Conservation (phyloP, 192 early-diverging fungal species). For the Entomortierella chlamydospora region DNA sequence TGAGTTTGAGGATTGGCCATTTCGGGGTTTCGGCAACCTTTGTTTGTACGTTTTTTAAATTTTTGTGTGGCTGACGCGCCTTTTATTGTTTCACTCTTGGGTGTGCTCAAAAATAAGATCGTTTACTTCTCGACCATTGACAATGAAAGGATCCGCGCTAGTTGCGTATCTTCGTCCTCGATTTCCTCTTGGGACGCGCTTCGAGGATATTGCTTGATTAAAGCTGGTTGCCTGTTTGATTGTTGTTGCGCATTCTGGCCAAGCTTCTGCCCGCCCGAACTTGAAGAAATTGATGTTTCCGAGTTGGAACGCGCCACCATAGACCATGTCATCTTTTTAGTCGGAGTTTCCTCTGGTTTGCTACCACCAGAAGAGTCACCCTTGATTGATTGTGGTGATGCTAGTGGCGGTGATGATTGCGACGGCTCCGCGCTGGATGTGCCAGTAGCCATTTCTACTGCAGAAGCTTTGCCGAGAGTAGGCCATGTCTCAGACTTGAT, state of each 20-base stretch:
- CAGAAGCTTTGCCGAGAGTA: background rate
- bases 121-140: constrained; percentile 47
- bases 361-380: background rate
- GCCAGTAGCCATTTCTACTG: background rate
- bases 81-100: background rate
- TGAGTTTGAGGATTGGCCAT: no score
- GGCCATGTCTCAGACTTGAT: constrained; percentile 17
- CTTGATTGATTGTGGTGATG: background rate
- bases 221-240: constrained; percentile 1
- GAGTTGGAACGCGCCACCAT: constrained; percentile 29
- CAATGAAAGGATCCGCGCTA: constrained; percentile 46
- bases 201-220: constrained; percentile 30
- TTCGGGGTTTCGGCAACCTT: background rate
- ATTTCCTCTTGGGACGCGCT: constrained; percentile 24
- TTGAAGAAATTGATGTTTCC: background rate
- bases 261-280: background rate
- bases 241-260: background rate
- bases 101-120: background rate
- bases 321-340: constrained; percentile 43
- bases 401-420: background rate
- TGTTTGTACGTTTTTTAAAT: background rate
- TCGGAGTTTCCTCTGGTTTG: background rate
- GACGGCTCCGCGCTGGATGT: background rate
- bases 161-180: constrained; percentile 46
- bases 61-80: background rate